Base-by-base conservation (phyloP, 257 asterid genomes). In the Penstemon eatonii region DNA sequence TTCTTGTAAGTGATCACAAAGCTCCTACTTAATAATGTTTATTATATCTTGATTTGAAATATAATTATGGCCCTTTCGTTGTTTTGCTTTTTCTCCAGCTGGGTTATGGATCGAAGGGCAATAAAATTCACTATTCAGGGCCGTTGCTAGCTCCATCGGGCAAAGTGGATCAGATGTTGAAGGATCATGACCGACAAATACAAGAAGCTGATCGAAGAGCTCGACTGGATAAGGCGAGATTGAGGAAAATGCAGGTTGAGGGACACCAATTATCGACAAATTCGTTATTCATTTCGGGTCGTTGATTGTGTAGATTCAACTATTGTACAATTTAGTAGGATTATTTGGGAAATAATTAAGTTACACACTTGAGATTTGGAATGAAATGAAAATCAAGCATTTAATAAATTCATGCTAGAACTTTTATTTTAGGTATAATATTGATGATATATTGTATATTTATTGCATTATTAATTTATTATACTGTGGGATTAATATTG, bases 171-270 rank as follows among this genome's bases (percentile, higher is more conserved):
- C 96, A 91, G 84, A 84, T 82, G 78, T 60, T 94, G 79, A 89
- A 87, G 78, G 99, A 91, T 56, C 92, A 91, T 10, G 97, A 94
- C 71, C 95, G 96, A 44, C 97, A 87, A 52, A 85, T 94, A 41
- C 99, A 87, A 76, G 99, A 91, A 75, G 96, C 96, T 40, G 96
- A 79, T 62, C 79, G 99, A 75, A 81, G 97, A 49, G 96, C 92
- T 41, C 89, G 97, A n/a, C 39, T 87, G 72, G 97, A 91, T 76
- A 90, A 85, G 87, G 95, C 67, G 13, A 82, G 85, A 76, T 55
- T 87, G 78, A 81, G 94, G 44, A 87, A 83, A 73, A 60, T 70
- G 76, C 94, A 83, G 83, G 81, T 63, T 0, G 95, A 81, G 52
- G 80, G 86, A 19, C 84, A 75, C 70, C 86, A 84, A 69, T n/a